phyloP scores from a whole-genome alignment of 345 rosid genomes.

The Bretschneidera sinensis region DNA sequence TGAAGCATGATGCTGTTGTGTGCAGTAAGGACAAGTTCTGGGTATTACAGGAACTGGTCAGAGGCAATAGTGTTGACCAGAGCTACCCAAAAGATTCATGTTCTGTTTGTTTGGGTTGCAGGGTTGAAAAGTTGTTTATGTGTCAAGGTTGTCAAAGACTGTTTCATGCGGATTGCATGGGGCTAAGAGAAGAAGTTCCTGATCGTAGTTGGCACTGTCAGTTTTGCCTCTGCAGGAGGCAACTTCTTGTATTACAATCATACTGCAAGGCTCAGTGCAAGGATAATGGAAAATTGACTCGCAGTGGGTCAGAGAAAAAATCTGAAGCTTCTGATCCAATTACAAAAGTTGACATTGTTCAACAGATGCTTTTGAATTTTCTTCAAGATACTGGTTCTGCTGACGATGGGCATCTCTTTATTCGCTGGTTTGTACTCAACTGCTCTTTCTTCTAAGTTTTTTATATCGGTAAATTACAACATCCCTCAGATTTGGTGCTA shows the following conservation, averaged over 20 bases:
- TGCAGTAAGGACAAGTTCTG: slow-evolving; percentile 55
- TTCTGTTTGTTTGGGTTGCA: slow-evolving; percentile 63
- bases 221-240: slow-evolving; percentile 72
- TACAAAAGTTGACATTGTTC: slow-evolving; percentile 65
- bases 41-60: slow-evolving; percentile 52
- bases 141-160: slow-evolving; percentile 78
- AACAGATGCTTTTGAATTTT: slow-evolving; percentile 86
- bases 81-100: slow-evolving; percentile 52
- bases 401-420: slow-evolving; percentile 75
- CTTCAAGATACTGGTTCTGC: slow-evolving; percentile 79
- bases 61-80: slow-evolving; percentile 37
- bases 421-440: slow-evolving; percentile 66
- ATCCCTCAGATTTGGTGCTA: no score
- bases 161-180: slow-evolving; percentile 93
- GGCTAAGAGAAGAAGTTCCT: slow-evolving; percentile 70
- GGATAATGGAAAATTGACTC: slow-evolving; percentile 33
- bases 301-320: slow-evolving; percentile 18
- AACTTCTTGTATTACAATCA: slow-evolving; percentile 80
- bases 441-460: slow-evolving; percentile 4
- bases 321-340: slow-evolving; percentile 40
- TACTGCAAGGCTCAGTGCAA: slow-evolving; percentile 58
- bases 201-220: slow-evolving; percentile 75
- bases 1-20: slow-evolving; percentile 78
- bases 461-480: no score
- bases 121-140: slow-evolving; percentile 51